Base-by-base conservation (phyloP, 108 stramenopile species). In the Nitzschia putrida region DNA sequence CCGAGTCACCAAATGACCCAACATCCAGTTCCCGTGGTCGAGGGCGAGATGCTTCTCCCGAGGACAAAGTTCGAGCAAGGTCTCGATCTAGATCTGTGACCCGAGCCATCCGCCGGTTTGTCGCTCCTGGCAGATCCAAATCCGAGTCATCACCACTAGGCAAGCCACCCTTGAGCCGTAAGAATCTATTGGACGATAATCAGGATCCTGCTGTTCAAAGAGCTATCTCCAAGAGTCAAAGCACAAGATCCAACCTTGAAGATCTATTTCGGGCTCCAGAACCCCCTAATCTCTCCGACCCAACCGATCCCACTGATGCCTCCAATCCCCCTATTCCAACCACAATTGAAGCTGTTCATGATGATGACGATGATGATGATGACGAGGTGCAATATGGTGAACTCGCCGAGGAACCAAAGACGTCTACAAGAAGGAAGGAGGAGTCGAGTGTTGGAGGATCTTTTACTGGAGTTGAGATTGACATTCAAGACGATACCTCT, bases 81-180 rank as follows among this genome's bases (percentile, higher is more conserved):
- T 59, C 58, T n/a, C 34, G 58, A 38, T 59, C 58, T 13, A 59
- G 58, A 2, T 59, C 58, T n/a, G 58, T 59, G 11, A 38, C 58
- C 14, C 29, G 58, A n/a, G 58, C 58, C 9, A 38, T 59, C 7
- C 58, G 58, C 1, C 12, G 25, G 39, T 41, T 59, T 9, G 39
- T 59, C 16, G 58, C 34, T n/a, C 34, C 34, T 40, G 39, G 54
- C 22, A 22, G 54, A 21, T 18, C 47, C 47, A 49, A 49, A 49
- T 18, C 14, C 6, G 47, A 18, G 6, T 1, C 47, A 1, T 18
- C 47, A 18, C 47, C 47, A 6, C 47, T 18, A 49, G n/a, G 18
- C 4, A 16, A 16, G 18, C 47, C 14, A 18, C 47, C 14, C 18
- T 49, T 5, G 2, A 6, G 47, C 47, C 47, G 47, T 16, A 2